These are phyloP conservation scores for Cordyceps fumosorosea DNA, from an alignment of 2,329 filamentous ascomycete species.

Conservation along the genomic window DNA sequence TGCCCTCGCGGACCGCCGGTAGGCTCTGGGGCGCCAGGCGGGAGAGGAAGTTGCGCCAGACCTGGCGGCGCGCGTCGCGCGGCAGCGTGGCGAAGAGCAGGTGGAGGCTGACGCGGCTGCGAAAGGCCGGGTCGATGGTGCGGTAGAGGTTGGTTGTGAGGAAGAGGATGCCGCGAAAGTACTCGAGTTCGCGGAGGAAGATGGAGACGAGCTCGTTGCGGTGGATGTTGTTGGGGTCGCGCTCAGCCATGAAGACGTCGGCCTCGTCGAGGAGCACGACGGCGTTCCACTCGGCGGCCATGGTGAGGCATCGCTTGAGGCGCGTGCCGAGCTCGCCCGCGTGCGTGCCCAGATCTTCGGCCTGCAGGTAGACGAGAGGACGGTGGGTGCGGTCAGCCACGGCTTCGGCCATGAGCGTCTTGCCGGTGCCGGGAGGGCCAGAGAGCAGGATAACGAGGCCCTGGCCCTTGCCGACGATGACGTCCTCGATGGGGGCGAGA, in stretches of 20 bases:
- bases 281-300: conserved; percentile 44
- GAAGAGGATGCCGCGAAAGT: conserved; percentile 39
- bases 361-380: conserved; percentile 39
- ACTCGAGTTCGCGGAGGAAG: conserved; percentile 40
- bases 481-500: conserved; percentile 27
- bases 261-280: conserved; percentile 47
- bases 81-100: conserved; percentile 37
- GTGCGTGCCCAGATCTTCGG: conserved; percentile 41
- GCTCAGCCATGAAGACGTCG: conserved; percentile 45
- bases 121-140: conserved; percentile 38
- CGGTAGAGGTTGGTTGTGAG: conserved; percentile 37
- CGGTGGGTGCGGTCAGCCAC: conserved; percentile 36
- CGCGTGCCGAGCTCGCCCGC: conserved; percentile 39
- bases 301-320: conserved; percentile 39
- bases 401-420: conserved; percentile 38
- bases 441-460: conserved; percentile 40
- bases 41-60: conserved; percentile 42
- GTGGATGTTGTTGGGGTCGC: conserved; percentile 37
- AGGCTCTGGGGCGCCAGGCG: conserved; percentile 22
- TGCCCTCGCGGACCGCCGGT: neutral
- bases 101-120: conserved; percentile 40
- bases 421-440: conserved; percentile 41
- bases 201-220: conserved; percentile 44
- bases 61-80: conserved; percentile 29
- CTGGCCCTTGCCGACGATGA: conserved; percentile 37